Conservation (phyloP, 768 basidiomycete genomes). For the Lentinula detonsa region DNA sequence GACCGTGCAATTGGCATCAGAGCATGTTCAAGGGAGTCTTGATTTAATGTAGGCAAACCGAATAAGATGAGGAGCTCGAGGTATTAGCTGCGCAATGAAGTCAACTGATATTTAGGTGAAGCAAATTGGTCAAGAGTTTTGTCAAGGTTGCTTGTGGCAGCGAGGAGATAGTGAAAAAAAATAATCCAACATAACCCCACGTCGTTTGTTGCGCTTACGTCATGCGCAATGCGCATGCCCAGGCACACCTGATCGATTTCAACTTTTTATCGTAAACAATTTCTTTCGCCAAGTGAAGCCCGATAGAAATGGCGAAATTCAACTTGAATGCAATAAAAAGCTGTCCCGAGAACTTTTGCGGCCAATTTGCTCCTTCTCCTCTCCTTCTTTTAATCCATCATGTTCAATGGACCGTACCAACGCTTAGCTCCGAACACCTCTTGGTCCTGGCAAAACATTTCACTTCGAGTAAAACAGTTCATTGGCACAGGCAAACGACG, state of each 20-base stretch:
- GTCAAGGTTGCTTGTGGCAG: no score
- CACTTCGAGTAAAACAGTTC: neutral
- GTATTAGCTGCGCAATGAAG: no score
- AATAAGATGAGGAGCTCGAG: no score
- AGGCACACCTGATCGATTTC: neutral
- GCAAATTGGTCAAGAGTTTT: no score
- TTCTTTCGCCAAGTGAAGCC: neutral
- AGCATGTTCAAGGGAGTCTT: no score
- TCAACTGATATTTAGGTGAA: no score
- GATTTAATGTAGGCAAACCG: no score
- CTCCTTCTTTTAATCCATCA: neutral
- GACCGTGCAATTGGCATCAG: no score
- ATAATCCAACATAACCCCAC: neutral
- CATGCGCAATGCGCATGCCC: neutral
- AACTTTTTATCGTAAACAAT: neutral
- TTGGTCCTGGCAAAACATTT: neutral
- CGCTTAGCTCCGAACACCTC: neutral
- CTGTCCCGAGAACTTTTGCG: neutral
- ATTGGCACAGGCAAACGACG: slow-evolving; percentile 3
- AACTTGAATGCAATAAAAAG: neutral
- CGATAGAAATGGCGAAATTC: neutral
- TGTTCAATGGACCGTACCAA: neutral
- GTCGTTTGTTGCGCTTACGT: neutral
- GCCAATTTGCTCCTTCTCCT: neutral
- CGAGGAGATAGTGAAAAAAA: no score